Percentiles rank a stretch among this genome's conserved stretches.
Evolutionary conservation across 441 rosid species (phyloP).

Genomic region (Brassica balearica): DNA sequence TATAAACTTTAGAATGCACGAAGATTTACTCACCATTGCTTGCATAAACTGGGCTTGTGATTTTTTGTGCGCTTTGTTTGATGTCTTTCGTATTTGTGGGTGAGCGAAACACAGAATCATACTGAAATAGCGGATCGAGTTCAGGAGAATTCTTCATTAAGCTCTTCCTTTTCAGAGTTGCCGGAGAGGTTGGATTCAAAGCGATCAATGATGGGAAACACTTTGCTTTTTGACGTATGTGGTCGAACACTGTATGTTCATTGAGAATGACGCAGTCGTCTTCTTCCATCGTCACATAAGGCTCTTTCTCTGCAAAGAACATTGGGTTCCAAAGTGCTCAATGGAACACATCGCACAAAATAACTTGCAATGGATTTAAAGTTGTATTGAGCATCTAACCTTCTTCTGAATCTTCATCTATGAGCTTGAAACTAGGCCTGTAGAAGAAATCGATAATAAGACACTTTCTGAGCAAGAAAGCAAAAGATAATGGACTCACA

Average conservation of each 20-base stretch:
- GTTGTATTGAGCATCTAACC: constrained; percentile 48
- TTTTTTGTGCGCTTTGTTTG: constrained; percentile 36
- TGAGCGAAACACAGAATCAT: constrained; percentile 43
- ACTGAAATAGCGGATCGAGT: constrained; percentile 42
- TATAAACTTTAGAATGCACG: constrained; percentile 6
- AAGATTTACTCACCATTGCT: constrained; percentile 48
- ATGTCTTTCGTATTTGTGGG: constrained; percentile 34
- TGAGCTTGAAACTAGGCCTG: constrained; percentile 95
- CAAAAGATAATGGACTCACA: constrained; percentile 8
- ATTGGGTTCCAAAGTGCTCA: constrained; percentile 23
- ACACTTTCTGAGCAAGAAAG: constrained; percentile 18
- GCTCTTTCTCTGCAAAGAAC: constrained; percentile 46
- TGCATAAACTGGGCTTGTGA: constrained; percentile 28
- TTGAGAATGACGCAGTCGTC: constrained; percentile 62
- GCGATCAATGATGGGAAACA: constrained; percentile 58
- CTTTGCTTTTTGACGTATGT: constrained; percentile 85
- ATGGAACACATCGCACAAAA: constrained; percentile 15
- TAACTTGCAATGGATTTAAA: neutral
- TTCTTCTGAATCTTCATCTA: constrained; percentile 82
- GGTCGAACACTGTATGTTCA: constrained; percentile 73
- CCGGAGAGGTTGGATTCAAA: constrained; percentile 48
- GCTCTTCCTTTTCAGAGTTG: constrained; percentile 58
- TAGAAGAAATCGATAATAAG: constrained; percentile 14
- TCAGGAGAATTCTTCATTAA: constrained; percentile 49
- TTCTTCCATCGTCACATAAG: constrained; percentile 48